phyloP scores from a whole-genome alignment of 2,329 filamentous ascomycete genomes.

The Aspergillus pseudotamarii region DNA sequence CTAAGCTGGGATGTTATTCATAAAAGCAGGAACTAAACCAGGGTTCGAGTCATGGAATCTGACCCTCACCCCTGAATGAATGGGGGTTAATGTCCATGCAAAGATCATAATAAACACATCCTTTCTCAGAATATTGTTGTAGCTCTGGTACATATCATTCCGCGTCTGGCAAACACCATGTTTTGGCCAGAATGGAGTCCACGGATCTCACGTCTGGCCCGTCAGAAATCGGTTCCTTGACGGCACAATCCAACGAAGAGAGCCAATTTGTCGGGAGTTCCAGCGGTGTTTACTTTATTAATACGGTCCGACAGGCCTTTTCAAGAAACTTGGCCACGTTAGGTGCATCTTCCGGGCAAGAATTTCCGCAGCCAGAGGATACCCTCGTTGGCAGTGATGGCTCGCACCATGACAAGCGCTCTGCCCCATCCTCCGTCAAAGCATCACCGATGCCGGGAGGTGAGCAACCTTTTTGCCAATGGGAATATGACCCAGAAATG shows the following conservation, averaged over 20 bases:
- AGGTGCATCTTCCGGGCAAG: constrained; percentile 18
- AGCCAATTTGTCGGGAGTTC: constrained; percentile 57
- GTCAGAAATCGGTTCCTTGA: constrained; percentile 47
- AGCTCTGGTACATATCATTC: not conserved
- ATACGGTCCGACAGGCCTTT: constrained; percentile 58
- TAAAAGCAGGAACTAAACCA: not conserved
- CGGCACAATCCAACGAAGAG: constrained; percentile 46
- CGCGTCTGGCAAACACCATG: constrained; percentile 18
- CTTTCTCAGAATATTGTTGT: not conserved
- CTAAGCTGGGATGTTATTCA: not conserved
- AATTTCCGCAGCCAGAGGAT: constrained; percentile 35
- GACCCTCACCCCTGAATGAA: not conserved
- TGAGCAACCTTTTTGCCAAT: constrained; percentile 21
- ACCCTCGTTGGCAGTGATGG: constrained; percentile 32
- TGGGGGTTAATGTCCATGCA: too few species aligned
- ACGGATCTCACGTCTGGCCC: constrained; percentile 29
- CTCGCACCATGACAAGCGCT: constrained; percentile 24
- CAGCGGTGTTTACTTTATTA: constrained; percentile 57
- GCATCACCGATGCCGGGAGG: constrained; percentile 10
- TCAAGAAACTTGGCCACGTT: constrained; percentile 35
- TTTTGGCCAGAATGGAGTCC: constrained; percentile 28
- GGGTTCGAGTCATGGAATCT: not conserved
- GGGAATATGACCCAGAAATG: constrained; percentile 33
- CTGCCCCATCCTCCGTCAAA: constrained; percentile 12
- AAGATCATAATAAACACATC: not conserved